A percentile compares a stretch with the other conserved stretches of the same genome.
Evolutionary conservation across 441 rosid species (phyloP).

Genomic region (Adansonia madagascariensis): DNA sequence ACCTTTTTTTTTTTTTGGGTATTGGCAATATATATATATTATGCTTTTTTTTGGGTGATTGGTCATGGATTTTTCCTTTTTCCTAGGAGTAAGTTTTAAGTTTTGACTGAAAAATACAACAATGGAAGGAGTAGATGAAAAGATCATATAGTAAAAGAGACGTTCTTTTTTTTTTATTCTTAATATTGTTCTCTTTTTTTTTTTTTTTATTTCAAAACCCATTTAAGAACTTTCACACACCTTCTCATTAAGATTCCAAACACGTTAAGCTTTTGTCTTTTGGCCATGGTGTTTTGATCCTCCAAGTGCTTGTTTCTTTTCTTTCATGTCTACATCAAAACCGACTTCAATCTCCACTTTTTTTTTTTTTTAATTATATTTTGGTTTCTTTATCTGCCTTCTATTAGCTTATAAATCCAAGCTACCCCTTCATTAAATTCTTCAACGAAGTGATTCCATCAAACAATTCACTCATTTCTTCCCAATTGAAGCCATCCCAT

Average conservation of each 20-base stretch:
- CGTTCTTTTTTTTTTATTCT: not conserved
- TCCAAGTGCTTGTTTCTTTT: slow-evolving; percentile 31
- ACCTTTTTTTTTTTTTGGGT: not conserved
- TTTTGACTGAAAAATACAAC: slow-evolving; percentile 17
- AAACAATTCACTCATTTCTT: not conserved
- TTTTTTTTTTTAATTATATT: not conserved
- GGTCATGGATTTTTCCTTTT: slow-evolving; percentile 15
- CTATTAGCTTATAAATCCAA: slow-evolving; percentile 28
- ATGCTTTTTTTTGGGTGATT: not conserved
- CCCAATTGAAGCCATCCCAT: not conserved
- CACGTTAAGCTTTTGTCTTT: slow-evolving; percentile 28
- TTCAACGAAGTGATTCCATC: slow-evolving; percentile 14
- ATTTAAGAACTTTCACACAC: not conserved
- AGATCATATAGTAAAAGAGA: not conserved
- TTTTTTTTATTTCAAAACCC: not conserved
- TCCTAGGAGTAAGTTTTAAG: slow-evolving; percentile 20
- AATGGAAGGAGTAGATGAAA: not conserved
- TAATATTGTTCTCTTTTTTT: no score
- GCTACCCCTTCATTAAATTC: slow-evolving; percentile 19
- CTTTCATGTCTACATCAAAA: slow-evolving; percentile 39
- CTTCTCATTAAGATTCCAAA: slow-evolving; percentile 25
- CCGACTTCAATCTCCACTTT: slow-evolving; percentile 33
- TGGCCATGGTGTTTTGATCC: slow-evolving; percentile 23
- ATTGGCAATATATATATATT: not conserved
- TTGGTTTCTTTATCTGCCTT: not conserved